Base-by-base conservation (phyloP, 2,329 filamentous ascomycete genomes). In the Talaromyces funiculosus region DNA sequence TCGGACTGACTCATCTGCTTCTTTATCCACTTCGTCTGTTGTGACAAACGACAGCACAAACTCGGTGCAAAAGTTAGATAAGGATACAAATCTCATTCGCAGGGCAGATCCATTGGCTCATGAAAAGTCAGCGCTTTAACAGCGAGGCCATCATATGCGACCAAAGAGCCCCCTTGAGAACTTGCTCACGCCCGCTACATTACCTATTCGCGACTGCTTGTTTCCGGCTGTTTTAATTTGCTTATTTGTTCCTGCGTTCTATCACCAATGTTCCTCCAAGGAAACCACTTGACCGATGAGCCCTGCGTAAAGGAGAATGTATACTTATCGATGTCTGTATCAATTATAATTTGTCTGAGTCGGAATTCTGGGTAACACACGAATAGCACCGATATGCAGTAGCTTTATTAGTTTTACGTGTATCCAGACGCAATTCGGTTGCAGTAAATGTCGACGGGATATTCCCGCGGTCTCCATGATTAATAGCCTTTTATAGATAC, bases 341-440 rank as follows among this genome's bases (percentile, higher is more conserved):
- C 26, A 20, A 33, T 31, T 18, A 51, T 51, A 12, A 16, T 51
- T 14, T 33, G 10, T 8, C 16, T 6, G 12, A 33, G 10, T 8
- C 29, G 7, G 1, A 14, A 47, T n/a, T 33, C 9, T 10, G 35
- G 47, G 29, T 20, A 31, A 29, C 16, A 9, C 8, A 26, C 22
- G 26, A 6, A 1, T 29, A 29, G 43, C n/a, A 26, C 20, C 1
- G 3, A 29, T 47, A 47, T 26, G 14, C 3, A n/a, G 43, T 24
- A 10, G 22, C 22, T 47, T 47, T 29, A 26, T 22, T 47, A n/a
- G 14, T 16, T 49, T 14, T 3, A 33, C 1, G 66, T 62, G 45
- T 75, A 67, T 8, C 69, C 72, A 4, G 68, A 70, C 4, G 69
- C 72, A 14, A 78, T 67, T 0, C 45, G 60, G n/a, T 75, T 74